A percentile compares a stretch with the other conserved stretches of the same genome.
phyloP scores from a whole-genome alignment of 352 stramenopile species.

The Globisporangium echinulatum region DNA sequence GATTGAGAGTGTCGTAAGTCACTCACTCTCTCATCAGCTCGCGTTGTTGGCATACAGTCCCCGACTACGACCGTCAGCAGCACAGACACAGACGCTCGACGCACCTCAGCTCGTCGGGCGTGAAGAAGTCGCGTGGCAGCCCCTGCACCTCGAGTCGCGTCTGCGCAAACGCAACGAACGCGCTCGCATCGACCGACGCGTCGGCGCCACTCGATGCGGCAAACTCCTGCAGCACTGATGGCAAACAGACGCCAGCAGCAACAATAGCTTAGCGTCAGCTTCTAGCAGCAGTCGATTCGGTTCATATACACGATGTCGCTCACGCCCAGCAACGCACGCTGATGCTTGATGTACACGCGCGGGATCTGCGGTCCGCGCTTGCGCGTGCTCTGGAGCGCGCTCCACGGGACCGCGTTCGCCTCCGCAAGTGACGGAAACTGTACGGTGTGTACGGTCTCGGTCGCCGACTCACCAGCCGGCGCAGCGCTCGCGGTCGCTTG shows the following conservation, averaged over 20 bases:
- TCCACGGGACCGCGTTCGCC: slow-evolving; percentile 49
- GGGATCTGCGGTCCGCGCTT: slow-evolving; percentile 70
- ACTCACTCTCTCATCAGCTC: too few species aligned
- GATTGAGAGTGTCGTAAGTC: background rate
- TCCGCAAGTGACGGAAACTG: slow-evolving; percentile 52
- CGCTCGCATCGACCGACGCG: slow-evolving; percentile 16
- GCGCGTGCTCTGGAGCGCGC: slow-evolving; percentile 50
- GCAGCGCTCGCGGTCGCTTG: slow-evolving; percentile 1
- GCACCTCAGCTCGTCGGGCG: slow-evolving; percentile 41
- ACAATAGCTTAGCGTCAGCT: background rate
- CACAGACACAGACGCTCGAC: slow-evolving; percentile 1
- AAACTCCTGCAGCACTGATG: slow-evolving; percentile 59
- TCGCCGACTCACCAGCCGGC: slow-evolving; percentile 20
- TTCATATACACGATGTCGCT: background rate
- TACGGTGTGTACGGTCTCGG: slow-evolving; percentile 26
- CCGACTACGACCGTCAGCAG: background rate
- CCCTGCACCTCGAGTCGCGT: slow-evolving; percentile 45
- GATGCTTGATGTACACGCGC: slow-evolving; percentile 72
- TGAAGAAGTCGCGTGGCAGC: slow-evolving; percentile 57
- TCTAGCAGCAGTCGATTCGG: background rate
- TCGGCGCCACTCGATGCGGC: slow-evolving; percentile 18
- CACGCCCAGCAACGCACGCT: slow-evolving; percentile 31
- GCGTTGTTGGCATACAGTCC: too few species aligned
- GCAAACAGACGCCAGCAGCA: background rate
- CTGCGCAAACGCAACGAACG: slow-evolving; percentile 58